These are phyloP conservation scores for Pseudogymnoascus sp. DNA, from an alignment of 2,329 filamentous ascomycete genomes.

Conservation along the genomic window DNA sequence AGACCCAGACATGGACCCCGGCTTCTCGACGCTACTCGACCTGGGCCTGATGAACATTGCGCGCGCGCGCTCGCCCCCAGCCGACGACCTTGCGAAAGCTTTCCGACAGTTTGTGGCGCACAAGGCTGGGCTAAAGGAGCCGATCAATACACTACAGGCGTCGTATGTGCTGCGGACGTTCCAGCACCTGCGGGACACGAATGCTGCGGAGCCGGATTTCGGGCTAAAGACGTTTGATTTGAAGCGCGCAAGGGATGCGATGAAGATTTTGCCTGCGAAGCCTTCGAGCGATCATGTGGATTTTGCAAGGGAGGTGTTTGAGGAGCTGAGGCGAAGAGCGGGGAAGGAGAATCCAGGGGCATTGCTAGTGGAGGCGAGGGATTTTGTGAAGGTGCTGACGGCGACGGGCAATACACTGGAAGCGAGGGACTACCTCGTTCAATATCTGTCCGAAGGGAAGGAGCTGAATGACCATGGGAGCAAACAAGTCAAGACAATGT, in stretches of 20 bases:
- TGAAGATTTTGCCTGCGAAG: slow-evolving; percentile 19
- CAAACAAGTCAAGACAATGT: slow-evolving; percentile 17
- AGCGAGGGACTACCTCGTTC: neutral
- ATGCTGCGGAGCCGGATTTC: slow-evolving; percentile 14
- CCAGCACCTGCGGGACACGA: slow-evolving; percentile 43
- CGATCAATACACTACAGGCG: slow-evolving; percentile 60
- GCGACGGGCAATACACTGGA: slow-evolving; percentile 4
- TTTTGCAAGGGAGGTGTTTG: slow-evolving; percentile 21
- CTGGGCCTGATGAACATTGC: slow-evolving; percentile 55
- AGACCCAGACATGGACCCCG: slow-evolving; percentile 57
- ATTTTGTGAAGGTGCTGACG: slow-evolving; percentile 11
- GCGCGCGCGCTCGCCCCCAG: slow-evolving; percentile 54
- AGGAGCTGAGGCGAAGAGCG: slow-evolving; percentile 12
- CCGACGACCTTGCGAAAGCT: slow-evolving; percentile 54
- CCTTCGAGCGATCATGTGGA: slow-evolving; percentile 12
- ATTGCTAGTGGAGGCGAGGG: slow-evolving; percentile 16
- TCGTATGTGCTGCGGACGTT: slow-evolving; percentile 51
- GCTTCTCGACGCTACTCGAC: slow-evolving; percentile 63
- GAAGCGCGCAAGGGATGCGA: slow-evolving; percentile 11
- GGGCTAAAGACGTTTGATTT: slow-evolving; percentile 15
- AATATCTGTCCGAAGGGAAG: slow-evolving; percentile 12
- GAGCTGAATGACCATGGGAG: slow-evolving; percentile 21
- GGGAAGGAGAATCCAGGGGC: slow-evolving; percentile 4
- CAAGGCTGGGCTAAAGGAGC: slow-evolving; percentile 39
- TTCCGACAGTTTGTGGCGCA: slow-evolving; percentile 55